Evolutionary conservation across 1,284 basidiomycete genomes (phyloP).

Genomic region (Leccinum cinnamomeum): DNA sequence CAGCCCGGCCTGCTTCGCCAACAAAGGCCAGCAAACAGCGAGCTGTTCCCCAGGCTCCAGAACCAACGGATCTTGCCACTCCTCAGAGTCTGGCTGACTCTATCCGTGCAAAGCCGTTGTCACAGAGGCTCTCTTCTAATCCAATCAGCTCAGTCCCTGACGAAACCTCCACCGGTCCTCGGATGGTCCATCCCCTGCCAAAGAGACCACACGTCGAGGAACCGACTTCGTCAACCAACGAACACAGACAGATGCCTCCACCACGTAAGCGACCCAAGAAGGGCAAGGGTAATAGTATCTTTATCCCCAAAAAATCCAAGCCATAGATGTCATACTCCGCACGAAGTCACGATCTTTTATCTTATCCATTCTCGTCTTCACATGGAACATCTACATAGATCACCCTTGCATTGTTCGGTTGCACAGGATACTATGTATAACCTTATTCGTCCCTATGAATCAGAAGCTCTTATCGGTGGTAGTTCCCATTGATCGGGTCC

Average conservation of each 20-base stretch:
- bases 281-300: slow-evolving; percentile 41
- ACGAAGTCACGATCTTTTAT: background rate
- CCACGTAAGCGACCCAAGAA: slow-evolving; percentile 43
- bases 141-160: background rate
- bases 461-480: slow-evolving; percentile 62
- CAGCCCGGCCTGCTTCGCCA: slow-evolving; percentile 22
- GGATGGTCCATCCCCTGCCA: slow-evolving; percentile 5
- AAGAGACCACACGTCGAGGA: slow-evolving; percentile 28
- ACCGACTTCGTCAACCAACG: slow-evolving; percentile 15
- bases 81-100: slow-evolving; percentile 35
- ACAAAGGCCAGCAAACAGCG: slow-evolving; percentile 23
- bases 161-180: slow-evolving; percentile 1
- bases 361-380: background rate
- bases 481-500: slow-evolving; percentile 84
- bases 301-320: slow-evolving; percentile 47
- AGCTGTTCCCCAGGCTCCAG: slow-evolving; percentile 18
- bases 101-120: slow-evolving; percentile 29
- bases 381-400: slow-evolving; percentile 11
- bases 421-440: slow-evolving; percentile 21
- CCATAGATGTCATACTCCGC: slow-evolving; percentile 16
- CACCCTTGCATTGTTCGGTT: slow-evolving; percentile 7
- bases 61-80: slow-evolving; percentile 31
- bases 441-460: slow-evolving; percentile 18
- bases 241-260: slow-evolving; percentile 17
- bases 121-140: slow-evolving; percentile 13